A percentile compares a stretch with the other conserved stretches of the same genome.
These are phyloP conservation scores for Talaromyces marneffei DNA, from an alignment of 2,329 filamentous ascomycete species.

Conservation along the genomic window DNA sequence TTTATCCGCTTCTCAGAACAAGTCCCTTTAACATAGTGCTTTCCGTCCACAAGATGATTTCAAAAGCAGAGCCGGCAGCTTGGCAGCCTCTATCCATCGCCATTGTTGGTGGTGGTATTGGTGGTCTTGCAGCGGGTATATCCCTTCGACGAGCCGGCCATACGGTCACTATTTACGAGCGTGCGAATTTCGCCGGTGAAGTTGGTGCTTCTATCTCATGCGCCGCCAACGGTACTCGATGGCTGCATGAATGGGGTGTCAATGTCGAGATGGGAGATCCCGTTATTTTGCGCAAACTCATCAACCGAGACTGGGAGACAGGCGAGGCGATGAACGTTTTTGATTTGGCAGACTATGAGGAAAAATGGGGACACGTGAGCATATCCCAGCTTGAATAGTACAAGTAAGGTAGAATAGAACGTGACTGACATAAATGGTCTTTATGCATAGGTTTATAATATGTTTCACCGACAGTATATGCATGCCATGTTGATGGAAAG, in stretches of 20 bases:
- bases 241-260: constrained; percentile 63
- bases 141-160: constrained; percentile 51
- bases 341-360: constrained; percentile 58
- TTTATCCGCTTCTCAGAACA: neutral
- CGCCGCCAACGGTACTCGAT: constrained; percentile 64
- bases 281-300: constrained; percentile 59
- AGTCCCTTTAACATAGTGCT: neutral
- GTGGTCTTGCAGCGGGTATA: constrained; percentile 48
- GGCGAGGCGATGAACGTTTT: constrained; percentile 61
- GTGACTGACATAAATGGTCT: neutral
- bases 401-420: neutral
- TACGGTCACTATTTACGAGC: constrained; percentile 59
- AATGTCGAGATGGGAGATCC: constrained; percentile 60
- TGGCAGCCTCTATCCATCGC: constrained; percentile 46
- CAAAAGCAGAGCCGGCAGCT: neutral
- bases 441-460: constrained; percentile 48
- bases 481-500: constrained; percentile 60
- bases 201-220: constrained; percentile 63
- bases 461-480: constrained; percentile 66
- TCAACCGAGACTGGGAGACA: constrained; percentile 65
- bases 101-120: constrained; percentile 50
- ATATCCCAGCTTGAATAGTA: neutral
- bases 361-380: constrained; percentile 54
- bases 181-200: constrained; percentile 60
- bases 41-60: constrained; percentile 13